Evolutionary conservation across 1,139 yeast genomes (phyloP), one percentile per base, ranked within the genome.

Genomic region (Blastobotrys illinoisensis): DNA sequence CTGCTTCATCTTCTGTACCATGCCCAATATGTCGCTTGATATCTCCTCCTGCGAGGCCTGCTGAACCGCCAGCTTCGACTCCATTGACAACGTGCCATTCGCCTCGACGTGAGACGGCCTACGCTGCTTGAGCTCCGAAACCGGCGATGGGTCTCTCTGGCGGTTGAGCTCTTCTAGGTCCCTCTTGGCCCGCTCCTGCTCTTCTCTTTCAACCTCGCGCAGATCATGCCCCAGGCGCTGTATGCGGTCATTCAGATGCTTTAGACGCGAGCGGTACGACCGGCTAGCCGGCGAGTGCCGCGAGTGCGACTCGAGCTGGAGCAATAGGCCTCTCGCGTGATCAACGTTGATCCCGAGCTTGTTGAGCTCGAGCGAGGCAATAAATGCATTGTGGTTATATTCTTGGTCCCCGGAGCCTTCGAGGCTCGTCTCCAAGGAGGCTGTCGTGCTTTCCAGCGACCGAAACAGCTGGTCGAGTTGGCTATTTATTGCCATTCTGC

Each of bases 1-100:
- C 48, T 74, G 72, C 67, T 81, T 76, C 62, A 82, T 79, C n/a
- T 73, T 72, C 54, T 77, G 73, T 2, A 78, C 82, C 66, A 73
- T 77, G 44, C 69, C 73, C 24, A 81, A 74, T 63, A 82, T 79
- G 72, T 78, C 79, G 45, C 62, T 69, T 9, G 75, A 73, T 32
- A 71, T 72, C 32, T 68, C 75, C 16, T 68, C 76, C 57, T 80
- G 85, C 32, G 67, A 61, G 28, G 63, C 61, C 23, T 67, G 65
- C 52, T 73, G 72, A 13, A 70, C 57, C 11, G 64, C 59, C 32
- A 71, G 59, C 51, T 67, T 67, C 13, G 62, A 62, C 13, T 64
- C 64, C 44, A 62, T 48, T 1, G 65, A 45, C 46, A 60, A 11
- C n/a, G n/a, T n/a, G n/a, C n/a, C n/a, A n/a, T n/a, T n/a, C n/a